Evolutionary conservation across 164 flowering plant genomes (phyloP).

Genomic region (Santalum album): DNA sequence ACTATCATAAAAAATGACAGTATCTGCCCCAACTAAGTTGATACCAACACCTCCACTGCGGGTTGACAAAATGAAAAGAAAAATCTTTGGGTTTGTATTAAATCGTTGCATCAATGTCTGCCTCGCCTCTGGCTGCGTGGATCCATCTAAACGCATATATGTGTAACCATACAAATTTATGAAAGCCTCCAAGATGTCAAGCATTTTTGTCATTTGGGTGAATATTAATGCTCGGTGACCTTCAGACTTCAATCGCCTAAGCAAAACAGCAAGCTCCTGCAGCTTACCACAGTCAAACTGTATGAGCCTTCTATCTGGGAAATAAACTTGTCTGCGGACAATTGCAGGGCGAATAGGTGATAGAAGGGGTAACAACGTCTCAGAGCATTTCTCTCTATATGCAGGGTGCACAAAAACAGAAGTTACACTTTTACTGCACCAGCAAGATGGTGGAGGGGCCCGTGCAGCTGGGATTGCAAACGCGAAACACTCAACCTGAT

Average conservation of each 20-base stretch:
- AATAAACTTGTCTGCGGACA: conserved; percentile 88
- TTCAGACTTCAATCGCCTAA: conserved; percentile 80
- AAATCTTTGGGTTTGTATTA: conserved; percentile 89
- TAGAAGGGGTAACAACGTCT: conserved; percentile 58
- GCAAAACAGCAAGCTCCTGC: conserved; percentile 80
- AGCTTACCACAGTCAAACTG: conserved; percentile 99
- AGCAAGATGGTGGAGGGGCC: conserved; percentile 66
- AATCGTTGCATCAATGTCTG: conserved; percentile 97
- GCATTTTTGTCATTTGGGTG: conserved; percentile 99
- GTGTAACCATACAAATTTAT: conserved; percentile 94
- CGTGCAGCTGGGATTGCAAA: conserved; percentile 98
- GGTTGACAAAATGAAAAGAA: conserved; percentile 93
- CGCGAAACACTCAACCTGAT: conserved; percentile 77
- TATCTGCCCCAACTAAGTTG: conserved; percentile 96
- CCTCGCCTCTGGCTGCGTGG: conserved; percentile 94
- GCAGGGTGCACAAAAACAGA: conserved; percentile 49
- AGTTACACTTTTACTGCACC: conserved; percentile 66
- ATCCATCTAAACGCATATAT: conserved; percentile 98
- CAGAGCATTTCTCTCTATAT: conserved; percentile 47
- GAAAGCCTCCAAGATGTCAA: conserved; percentile 91
- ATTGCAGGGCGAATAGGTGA: conserved; percentile 87
- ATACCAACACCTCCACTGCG: conserved; percentile 99
- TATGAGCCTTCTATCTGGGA: conserved; percentile 93
- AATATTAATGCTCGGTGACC: conserved; percentile 97
- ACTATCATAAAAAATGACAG: conserved; percentile 97